Evolutionary conservation across 2,329 filamentous ascomycete species (phyloP), one percentile per base, ranked within the genome.

Genomic region (Colletotrichum chrysophilum): DNA sequence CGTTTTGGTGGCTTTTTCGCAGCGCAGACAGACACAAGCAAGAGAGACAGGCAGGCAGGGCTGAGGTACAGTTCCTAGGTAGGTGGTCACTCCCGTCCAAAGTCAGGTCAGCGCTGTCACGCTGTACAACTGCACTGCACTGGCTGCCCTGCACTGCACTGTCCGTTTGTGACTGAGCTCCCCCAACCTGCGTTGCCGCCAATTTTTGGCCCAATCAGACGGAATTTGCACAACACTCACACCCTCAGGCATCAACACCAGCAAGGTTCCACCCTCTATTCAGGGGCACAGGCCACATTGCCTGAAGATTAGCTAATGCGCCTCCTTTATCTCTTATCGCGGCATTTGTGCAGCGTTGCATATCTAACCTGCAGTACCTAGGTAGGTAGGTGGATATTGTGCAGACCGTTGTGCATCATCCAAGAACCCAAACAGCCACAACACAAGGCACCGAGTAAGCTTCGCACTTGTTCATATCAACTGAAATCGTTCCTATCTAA

Each of bases 211-310:
- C 74, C 74, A 70, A 75, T 76, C 60, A 71, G 12, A 21, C 5
- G 21, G 18, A 8, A 30, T 4, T 7, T 9, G 43, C 26, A 38
- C 13, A 48, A 21, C 28, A 24, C n/a, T 66, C 38, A 64, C 66
- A 66, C 74, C 38, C 28, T 71, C 58, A 75, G 74, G 74, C 74
- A 76, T 70, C 74, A 62, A 71, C n/a, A 14, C 8, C 13, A 34
- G 21, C 70, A 62, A 56, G 71, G 71, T 65, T 65, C n/a, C 48
- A n/a, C 26, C 24, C 12, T 36, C 43, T 56, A 30, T 32, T 75
- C 52, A 76, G 24, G 48, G 38, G 74, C 74, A 76, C 74, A 71
- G 66, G 66, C 66, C 74, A 76, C 66, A 65, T 69, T 24, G 26
- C 24, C 28, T 24, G 32, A 12, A 38, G 69, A 67, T 75, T 75